Evolutionary conservation across 371 early-diverging fungal species (phyloP).

Genomic region (Massospora cicadina): DNA sequence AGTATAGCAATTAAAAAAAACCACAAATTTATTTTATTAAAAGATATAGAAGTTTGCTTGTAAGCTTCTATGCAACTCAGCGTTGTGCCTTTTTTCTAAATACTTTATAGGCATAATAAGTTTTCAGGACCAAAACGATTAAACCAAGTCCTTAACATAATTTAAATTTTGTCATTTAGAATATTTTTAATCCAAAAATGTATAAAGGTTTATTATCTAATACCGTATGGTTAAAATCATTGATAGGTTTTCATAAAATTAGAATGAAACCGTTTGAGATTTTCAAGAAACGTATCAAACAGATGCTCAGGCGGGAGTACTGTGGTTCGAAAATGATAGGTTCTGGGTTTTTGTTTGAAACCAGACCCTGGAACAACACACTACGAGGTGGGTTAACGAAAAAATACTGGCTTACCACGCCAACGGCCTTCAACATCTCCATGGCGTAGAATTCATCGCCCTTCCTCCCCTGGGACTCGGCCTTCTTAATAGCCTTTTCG

Average conservation of each 20-base stretch:
- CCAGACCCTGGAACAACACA: conserved; percentile 78
- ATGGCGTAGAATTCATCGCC: conserved; percentile 84
- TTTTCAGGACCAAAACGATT: too few relatives aligned
- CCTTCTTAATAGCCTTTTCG: conserved; percentile 52
- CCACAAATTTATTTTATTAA: too few relatives aligned
- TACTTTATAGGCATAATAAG: too few relatives aligned
- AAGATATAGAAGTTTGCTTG: too few relatives aligned
- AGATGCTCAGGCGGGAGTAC: conserved; percentile 9
- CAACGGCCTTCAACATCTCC: conserved; percentile 80
- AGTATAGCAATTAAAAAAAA: too few relatives aligned
- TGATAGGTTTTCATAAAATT: conserved; percentile 56
- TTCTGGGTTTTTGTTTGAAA: conserved; percentile 76
- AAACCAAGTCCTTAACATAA: too few relatives aligned
- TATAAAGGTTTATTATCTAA: too few relatives aligned
- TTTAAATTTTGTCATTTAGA: too few relatives aligned
- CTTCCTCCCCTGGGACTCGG: conserved; percentile 32
- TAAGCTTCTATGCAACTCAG: too few relatives aligned
- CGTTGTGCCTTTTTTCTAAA: too few relatives aligned
- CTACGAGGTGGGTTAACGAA: conserved; percentile 11
- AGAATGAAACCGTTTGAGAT: conserved; percentile 56
- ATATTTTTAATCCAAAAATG: too few relatives aligned
- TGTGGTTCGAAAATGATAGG: conserved; percentile 38
- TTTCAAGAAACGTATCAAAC: conserved; percentile 39
- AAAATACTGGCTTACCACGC: conserved; percentile 40
- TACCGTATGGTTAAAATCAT: too few relatives aligned